These are phyloP conservation scores for Powellomyces hirtus DNA, from an alignment of 192 early-diverging fungal genomes.

Conservation along the genomic window DNA sequence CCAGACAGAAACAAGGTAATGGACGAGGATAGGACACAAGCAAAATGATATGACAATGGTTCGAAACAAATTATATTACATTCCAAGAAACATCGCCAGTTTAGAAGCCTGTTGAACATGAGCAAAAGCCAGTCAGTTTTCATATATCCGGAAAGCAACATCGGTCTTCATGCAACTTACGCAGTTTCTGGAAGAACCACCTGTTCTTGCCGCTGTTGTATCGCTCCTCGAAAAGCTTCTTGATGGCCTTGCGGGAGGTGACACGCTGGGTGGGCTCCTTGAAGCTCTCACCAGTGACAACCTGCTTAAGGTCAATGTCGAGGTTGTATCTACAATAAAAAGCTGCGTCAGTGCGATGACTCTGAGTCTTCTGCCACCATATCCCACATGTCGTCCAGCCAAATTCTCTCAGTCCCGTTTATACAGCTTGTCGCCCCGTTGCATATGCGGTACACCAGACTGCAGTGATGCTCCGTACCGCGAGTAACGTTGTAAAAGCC, in stretches of 20 bases:
- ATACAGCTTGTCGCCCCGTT: too few species aligned
- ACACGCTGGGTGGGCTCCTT: constrained; percentile 92
- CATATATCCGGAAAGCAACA: not conserved
- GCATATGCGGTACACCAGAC: too few species aligned
- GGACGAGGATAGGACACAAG: too few species aligned
- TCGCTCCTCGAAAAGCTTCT: constrained; percentile 95
- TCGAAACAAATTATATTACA: not conserved
- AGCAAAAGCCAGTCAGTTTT: not conserved
- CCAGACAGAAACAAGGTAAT: too few species aligned
- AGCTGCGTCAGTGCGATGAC: too few species aligned
- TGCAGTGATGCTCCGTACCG: too few species aligned
- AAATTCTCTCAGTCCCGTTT: too few species aligned
- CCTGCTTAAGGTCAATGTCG: constrained; percentile 92
- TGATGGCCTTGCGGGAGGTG: constrained; percentile 90
- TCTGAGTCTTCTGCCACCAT: too few species aligned
- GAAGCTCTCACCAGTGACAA: constrained; percentile 82
- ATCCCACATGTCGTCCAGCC: too few species aligned
- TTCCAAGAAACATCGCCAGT: not conserved
- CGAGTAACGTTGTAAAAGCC: too few species aligned
- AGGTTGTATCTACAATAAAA: constrained; percentile 84
- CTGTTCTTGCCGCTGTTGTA: constrained; percentile 99
- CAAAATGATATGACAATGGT: not conserved
- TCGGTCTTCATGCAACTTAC: constrained; percentile 18
- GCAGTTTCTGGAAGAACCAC: constrained; percentile 99
- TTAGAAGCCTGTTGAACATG: constrained; percentile 2